phyloP scores from a whole-genome alignment of 2,329 filamentous ascomycete genomes.

The Colletotrichum acutatum region DNA sequence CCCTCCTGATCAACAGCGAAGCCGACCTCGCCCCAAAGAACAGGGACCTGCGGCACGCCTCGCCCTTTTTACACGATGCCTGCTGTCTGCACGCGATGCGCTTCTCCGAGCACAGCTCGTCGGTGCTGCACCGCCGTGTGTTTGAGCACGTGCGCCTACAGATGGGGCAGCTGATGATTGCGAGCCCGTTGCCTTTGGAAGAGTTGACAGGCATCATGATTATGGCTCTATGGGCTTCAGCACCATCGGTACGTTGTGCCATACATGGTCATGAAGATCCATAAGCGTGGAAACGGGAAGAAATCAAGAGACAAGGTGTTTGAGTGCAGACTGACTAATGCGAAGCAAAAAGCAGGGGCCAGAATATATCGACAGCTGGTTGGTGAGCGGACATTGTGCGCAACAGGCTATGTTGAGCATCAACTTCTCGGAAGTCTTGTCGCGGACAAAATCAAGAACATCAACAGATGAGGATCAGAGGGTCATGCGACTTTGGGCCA shows the following conservation, averaged over 20 bases:
- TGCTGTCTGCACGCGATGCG: constrained; percentile 50
- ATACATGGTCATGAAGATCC: neutral
- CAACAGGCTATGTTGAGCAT: constrained; percentile 56
- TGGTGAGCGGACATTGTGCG: constrained; percentile 53
- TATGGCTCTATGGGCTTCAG: constrained; percentile 43
- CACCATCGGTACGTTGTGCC: constrained; percentile 19
- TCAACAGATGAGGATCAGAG: constrained; percentile 47
- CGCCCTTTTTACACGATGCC: constrained; percentile 52
- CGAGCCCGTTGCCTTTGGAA: constrained; percentile 52
- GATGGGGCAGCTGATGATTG: constrained; percentile 51
- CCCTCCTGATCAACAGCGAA: constrained; percentile 30
- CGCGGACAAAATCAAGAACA: constrained; percentile 45
- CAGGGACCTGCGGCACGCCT: constrained; percentile 44
- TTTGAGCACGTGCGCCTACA: constrained; percentile 52
- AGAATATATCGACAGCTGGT: constrained; percentile 56
- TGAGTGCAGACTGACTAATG: neutral
- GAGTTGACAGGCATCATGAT: constrained; percentile 54
- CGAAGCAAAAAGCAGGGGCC: constrained; percentile 19
- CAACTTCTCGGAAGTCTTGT: constrained; percentile 53
- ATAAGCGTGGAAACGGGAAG: neutral
- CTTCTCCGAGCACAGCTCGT: constrained; percentile 27
- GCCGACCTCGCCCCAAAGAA: constrained; percentile 17
- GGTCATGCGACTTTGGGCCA: constrained; percentile 49
- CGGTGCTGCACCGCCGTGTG: constrained; percentile 47
- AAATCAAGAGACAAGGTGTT: neutral